Percentiles rank a stretch among this genome's conserved stretches.
phyloP scores from a whole-genome alignment of 2,329 filamentous ascomycete species.

The Penicillium sp. region DNA sequence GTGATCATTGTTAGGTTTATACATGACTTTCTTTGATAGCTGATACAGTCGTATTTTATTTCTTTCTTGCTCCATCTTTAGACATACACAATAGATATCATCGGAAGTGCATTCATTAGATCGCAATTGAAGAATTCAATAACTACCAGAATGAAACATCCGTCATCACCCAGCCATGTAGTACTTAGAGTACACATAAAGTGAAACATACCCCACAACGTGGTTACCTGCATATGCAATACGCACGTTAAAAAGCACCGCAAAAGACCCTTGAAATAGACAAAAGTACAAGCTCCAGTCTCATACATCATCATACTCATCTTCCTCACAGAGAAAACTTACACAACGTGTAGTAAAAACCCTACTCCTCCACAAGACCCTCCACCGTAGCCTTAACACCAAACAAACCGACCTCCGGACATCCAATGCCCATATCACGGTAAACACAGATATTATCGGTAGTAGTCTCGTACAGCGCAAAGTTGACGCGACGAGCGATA shows the following conservation, averaged over 20 bases:
- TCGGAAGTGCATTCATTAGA: neutral
- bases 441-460: slow-evolving; percentile 20
- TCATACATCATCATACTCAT: neutral
- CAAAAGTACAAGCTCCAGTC: neutral
- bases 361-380: slow-evolving; percentile 17
- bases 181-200: neutral
- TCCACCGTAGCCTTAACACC: slow-evolving; percentile 19
- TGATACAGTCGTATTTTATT: no score
- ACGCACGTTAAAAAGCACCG: neutral
- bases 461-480: slow-evolving; percentile 19
- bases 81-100: no score
- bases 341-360: neutral
- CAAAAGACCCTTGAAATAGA: neutral
- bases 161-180: neutral
- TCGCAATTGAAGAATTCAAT: neutral
- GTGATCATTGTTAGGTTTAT: no score
- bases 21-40: no score
- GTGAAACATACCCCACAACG: neutral
- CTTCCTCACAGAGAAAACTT: neutral
- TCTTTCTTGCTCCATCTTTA: no score
- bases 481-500: slow-evolving; percentile 21
- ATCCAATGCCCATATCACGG: slow-evolving; percentile 21
- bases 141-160: neutral
- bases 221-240: neutral
- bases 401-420: slow-evolving; percentile 15